Evolutionary conservation across 176 grass and related monocot genomes (phyloP), one percentile per base, ranked within the genome.

Genomic region (Raddia distichophylla): DNA sequence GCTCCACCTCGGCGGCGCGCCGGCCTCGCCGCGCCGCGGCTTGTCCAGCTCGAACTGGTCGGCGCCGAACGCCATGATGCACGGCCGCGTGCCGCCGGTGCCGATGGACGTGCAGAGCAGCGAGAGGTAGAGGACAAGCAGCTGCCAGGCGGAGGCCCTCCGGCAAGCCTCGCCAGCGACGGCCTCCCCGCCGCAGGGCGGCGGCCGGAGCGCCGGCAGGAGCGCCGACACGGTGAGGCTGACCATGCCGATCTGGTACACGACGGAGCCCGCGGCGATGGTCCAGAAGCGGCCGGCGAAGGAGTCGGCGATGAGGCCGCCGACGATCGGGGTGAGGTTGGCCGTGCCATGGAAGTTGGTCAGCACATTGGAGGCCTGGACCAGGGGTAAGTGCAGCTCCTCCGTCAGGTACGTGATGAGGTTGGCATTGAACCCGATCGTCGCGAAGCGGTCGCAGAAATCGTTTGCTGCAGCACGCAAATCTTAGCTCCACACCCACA

Each of bases 211-310:
- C 6, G 82, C 61, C 0, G 82, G 85, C 52, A 88, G 54, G 11
- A 87, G 22, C 0, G 77, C 87, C 0, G 91, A 93, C 16, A 93
- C 60, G 59, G 77, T 90, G 64, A 93, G 91, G 69, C 72, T 75
- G 50, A 90, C 48, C 91, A 93, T 93, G 71, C 87, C 87, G 59
- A 93, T 45, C 87, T 90, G 87, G 84, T 93, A 93, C 77, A 93
- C 12, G 32, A 82, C 8, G 7, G 91, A 85, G 27, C 91, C 91
- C 20, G 8, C 8, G 56, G 16, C 7, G 69, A 89, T 91, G 11
- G 82, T 92, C 87, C 90, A 88, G 90, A 92, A 95, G 34, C 93
- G 87, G 64, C 93, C 93, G 11, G 85, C 85, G 77, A 90, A 92
- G 74, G 93, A 89, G 82, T 92, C 90, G 20, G 93, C 87, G 33